phyloP scores from a whole-genome alignment of 805 yeast species.

The Geotrichum ghanense region DNA sequence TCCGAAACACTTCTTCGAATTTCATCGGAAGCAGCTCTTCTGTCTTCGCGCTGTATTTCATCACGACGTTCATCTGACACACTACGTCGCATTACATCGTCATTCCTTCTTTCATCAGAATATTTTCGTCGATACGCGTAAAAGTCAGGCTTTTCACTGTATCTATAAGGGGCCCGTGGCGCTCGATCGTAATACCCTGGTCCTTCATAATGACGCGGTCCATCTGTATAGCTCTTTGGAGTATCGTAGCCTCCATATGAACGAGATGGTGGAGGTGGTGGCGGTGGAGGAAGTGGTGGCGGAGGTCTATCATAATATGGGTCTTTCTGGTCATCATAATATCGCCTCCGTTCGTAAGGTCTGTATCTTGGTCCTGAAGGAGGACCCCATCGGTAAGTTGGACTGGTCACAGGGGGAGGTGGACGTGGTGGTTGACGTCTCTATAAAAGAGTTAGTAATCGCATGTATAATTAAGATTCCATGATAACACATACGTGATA shows the following conservation, averaged over 20 bases:
- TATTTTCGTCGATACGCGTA: background rate
- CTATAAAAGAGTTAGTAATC: background rate
- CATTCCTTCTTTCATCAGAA: background rate
- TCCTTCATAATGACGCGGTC: background rate
- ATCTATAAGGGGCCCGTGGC: background rate
- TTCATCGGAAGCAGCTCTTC: background rate
- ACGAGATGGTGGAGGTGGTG: background rate
- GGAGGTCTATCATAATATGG: background rate
- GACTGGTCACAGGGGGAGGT: background rate
- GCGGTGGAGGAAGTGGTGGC: background rate
- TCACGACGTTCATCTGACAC: background rate
- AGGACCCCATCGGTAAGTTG: slow-evolving; percentile 1
- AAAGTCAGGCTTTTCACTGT: background rate
- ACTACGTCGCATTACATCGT: background rate
- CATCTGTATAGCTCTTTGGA: background rate
- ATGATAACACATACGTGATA: background rate
- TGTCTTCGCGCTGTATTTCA: background rate
- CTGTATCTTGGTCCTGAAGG: slow-evolving; percentile 1
- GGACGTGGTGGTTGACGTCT: slow-evolving; percentile 2
- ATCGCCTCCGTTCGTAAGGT: background rate
- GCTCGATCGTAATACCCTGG: background rate
- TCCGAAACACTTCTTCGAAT: background rate
- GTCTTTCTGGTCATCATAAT: background rate
- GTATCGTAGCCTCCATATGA: background rate
- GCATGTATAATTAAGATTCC: no score